Evolutionary conservation across 306 rosid genomes (phyloP), one percentile per base, ranked within the genome.

Genomic region (Neltuma alba): DNA sequence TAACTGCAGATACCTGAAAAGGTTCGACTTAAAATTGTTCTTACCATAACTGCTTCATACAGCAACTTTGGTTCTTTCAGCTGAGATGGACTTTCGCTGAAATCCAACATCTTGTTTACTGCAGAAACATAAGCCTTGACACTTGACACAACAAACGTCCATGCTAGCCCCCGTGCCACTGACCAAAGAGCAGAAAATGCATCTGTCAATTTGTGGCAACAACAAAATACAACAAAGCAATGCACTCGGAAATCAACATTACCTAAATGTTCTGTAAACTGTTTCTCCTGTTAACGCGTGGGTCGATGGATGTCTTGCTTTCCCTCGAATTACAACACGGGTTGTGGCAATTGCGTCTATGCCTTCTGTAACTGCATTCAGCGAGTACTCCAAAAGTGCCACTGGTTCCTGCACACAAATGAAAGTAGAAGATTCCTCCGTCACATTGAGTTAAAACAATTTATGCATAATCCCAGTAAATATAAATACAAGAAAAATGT

Each of bases 321-420:
- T 93, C 55, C 85, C 91, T 20, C 92, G 90, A 38, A 96, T 96
- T 69, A 69, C 2, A 69, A 69, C 74, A 6, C 58, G 75, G 61
- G 99, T 96, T 55, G 96, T 85, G 48, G 98, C 99, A 83, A 96
- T 96, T 76, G 99, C 97, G 83, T 96, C 99, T 42, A 93, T 96
- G 82, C 99, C 99, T 89, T 93, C 98, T 1, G 99, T 96, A 38
- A 93, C 98, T 8, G 91, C 90, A 82, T 2, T 88, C 93, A 96
- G 76, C 0, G 98, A 96, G 87, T 96, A 96, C 86, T 96, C 99
- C 11, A 93, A 89, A 78, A 96, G 99, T 9, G 86, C 81, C 50
- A 67, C 88, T 1, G 89, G 93, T 77, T 96, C 98, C 99, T 96
- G 96, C 86, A 88, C 25, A 36, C 70, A 72, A 48, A 61, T 14